Evolutionary conservation across 2,329 filamentous ascomycete genomes (phyloP).

Genomic region (Claviceps spartinae): DNA sequence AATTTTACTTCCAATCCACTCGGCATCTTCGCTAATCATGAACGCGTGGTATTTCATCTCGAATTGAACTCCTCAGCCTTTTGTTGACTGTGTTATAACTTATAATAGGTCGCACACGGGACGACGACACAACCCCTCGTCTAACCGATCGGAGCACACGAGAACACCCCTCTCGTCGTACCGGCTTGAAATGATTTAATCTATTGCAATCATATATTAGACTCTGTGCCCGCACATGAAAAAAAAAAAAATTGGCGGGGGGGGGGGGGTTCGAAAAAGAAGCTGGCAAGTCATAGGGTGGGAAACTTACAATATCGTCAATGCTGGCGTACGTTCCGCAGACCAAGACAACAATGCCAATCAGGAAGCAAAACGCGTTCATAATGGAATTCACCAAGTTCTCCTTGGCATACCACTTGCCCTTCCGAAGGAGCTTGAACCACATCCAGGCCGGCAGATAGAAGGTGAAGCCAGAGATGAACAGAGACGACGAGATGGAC

Average conservation of each 20-base stretch:
- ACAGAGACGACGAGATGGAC: slow-evolving; percentile 33
- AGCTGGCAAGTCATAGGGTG: too few relatives aligned
- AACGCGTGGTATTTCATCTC: background rate
- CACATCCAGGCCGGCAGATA: slow-evolving; percentile 27
- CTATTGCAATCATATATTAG: slow-evolving; percentile 1
- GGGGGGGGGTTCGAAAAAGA: too few relatives aligned
- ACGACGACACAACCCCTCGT: background rate
- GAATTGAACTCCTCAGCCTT: background rate
- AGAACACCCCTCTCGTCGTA: slow-evolving; percentile 8
- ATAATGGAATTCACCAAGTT: slow-evolving; percentile 12
- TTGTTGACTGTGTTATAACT: background rate
- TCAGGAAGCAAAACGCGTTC: slow-evolving; percentile 14
- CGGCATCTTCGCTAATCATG: background rate
- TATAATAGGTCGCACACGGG: background rate
- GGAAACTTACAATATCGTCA: slow-evolving; percentile 14
- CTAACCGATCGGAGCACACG: slow-evolving; percentile 8
- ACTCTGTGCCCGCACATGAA: background rate
- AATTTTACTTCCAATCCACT: background rate
- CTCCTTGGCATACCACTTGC: slow-evolving; percentile 13
- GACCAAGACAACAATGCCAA: slow-evolving; percentile 13
- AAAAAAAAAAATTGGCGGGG: too few relatives aligned
- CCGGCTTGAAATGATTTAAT: slow-evolving; percentile 6
- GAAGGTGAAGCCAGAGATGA: slow-evolving; percentile 27
- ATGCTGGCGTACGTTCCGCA: slow-evolving; percentile 15
- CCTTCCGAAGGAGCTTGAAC: slow-evolving; percentile 23